These are phyloP conservation scores for Pestalotiopsis sp. DNA, from an alignment of 2,329 filamentous ascomycete genomes.

Conservation along the genomic window DNA sequence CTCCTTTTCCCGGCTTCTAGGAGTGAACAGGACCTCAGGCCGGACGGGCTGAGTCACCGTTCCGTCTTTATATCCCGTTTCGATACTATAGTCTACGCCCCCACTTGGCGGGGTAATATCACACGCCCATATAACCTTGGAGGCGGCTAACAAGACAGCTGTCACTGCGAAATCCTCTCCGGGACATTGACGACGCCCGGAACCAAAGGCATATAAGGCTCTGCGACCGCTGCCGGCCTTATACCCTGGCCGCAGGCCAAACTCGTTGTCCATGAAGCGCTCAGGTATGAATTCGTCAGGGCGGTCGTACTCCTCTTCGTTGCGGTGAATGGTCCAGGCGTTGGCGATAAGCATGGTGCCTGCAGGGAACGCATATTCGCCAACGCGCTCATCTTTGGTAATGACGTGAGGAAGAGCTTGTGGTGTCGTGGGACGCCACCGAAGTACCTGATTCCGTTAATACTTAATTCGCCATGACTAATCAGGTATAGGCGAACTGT, in stretches of 20 bases:
- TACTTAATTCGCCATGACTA: background rate
- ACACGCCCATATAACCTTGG: slow-evolving; percentile 11
- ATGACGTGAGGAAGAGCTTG: slow-evolving; percentile 7
- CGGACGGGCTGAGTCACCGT: no score
- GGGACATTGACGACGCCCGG: slow-evolving; percentile 11
- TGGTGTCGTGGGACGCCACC: slow-evolving; percentile 1
- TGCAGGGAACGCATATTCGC: background rate
- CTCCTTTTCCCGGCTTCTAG: no score
- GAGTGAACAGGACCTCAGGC: no score
- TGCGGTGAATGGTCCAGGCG: slow-evolving; percentile 6
- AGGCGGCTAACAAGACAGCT: slow-evolving; percentile 4
- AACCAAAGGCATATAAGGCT: slow-evolving; percentile 1
- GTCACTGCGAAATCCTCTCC: slow-evolving; percentile 9
- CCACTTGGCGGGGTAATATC: background rate
- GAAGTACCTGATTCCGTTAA: background rate
- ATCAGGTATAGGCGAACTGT: background rate
- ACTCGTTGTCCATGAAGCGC: slow-evolving; percentile 9
- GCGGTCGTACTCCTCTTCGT: slow-evolving; percentile 9
- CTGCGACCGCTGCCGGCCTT: background rate
- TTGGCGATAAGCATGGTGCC: slow-evolving; percentile 7
- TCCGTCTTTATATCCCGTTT: no score
- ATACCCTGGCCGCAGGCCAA: background rate
- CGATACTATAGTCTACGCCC: no score
- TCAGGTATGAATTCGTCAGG: slow-evolving; percentile 10
- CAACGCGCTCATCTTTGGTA: background rate